Percentiles rank a stretch among this genome's conserved stretches.
phyloP scores from a whole-genome alignment of 1,284 basidiomycete species.

The Austroboletus niveus region DNA sequence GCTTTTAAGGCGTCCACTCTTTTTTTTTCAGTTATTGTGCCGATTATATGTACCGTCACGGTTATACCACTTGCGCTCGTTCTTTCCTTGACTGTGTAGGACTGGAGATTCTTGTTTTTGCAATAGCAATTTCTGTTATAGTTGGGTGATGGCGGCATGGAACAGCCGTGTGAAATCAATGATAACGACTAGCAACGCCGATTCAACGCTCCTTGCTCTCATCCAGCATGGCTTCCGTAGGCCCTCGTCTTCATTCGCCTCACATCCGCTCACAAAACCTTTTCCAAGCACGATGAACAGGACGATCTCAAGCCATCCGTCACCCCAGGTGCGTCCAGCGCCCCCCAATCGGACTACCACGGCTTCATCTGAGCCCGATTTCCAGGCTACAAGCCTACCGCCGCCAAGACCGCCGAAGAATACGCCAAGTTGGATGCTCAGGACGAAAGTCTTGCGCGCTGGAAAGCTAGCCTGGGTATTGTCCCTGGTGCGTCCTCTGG shows the following conservation, averaged over 20 bases:
- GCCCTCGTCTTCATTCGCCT: constrained; percentile 15
- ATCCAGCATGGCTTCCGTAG: constrained; percentile 43
- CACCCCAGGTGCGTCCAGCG: constrained; percentile 55
- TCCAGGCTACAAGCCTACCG: constrained; percentile 71
- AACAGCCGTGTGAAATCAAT: constrained; percentile 34
- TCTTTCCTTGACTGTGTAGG: constrained; percentile 22
- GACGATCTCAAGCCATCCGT: constrained; percentile 62
- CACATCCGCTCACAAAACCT: constrained; percentile 7
- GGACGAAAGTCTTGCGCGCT: constrained; percentile 83
- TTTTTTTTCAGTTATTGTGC: constrained; percentile 15
- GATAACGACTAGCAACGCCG: constrained; percentile 26
- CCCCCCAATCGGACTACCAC: not conserved
- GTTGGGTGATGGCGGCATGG: constrained; percentile 4
- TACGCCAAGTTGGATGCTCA: constrained; percentile 77
- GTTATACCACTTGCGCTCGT: constrained; percentile 29
- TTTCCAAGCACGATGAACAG: constrained; percentile 51
- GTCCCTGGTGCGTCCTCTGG: constrained; percentile 47
- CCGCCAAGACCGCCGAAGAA: constrained; percentile 65
- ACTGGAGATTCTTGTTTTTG: constrained; percentile 18
- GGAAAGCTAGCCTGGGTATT: constrained; percentile 90
- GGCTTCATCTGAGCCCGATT: constrained; percentile 18
- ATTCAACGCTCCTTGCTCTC: constrained; percentile 19
- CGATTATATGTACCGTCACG: constrained; percentile 24
- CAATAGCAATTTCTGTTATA: constrained; percentile 26
- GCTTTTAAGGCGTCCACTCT: constrained; percentile 32